Percentiles rank a stretch among this genome's conserved stretches.
These are phyloP conservation scores for Lachnellula cervina DNA, from an alignment of 2,329 filamentous ascomycete species.

Conservation along the genomic window DNA sequence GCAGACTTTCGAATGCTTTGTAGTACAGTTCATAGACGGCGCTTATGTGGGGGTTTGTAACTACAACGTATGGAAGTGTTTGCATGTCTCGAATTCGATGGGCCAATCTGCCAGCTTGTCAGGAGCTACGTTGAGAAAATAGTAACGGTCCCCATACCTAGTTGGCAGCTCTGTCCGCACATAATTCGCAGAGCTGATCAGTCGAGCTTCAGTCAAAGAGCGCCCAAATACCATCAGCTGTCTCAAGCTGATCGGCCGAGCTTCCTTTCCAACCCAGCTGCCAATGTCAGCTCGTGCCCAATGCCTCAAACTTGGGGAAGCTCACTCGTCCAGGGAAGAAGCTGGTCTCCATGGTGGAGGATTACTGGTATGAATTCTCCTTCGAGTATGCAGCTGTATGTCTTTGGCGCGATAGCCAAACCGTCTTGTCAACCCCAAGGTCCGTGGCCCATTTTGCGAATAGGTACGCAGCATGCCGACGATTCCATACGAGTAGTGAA, in stretches of 20 bases:
- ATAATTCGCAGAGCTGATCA: slow-evolving; percentile 95
- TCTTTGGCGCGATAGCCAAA: slow-evolving; percentile 13
- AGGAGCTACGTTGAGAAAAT: background rate
- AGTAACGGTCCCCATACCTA: slow-evolving; percentile 45
- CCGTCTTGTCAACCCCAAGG: slow-evolving; percentile 25
- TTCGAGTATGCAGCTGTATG: slow-evolving; percentile 8
- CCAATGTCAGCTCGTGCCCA: slow-evolving; percentile 8
- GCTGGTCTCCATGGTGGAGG: slow-evolving; percentile 55
- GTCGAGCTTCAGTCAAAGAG: slow-evolving; percentile 80
- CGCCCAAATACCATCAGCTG: slow-evolving; percentile 97
- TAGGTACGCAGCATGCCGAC: slow-evolving; percentile 32
- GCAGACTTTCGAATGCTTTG: slow-evolving; percentile 87
- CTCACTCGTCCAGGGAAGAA: slow-evolving; percentile 61
- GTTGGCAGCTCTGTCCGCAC: slow-evolving; percentile 91
- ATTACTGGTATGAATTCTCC: slow-evolving; percentile 10
- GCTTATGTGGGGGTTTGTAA: slow-evolving; percentile 90
- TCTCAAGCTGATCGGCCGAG: slow-evolving; percentile 89
- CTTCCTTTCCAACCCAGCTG: slow-evolving; percentile 91
- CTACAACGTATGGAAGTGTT: slow-evolving; percentile 88
- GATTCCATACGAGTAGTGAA: slow-evolving; percentile 28
- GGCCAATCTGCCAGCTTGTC: slow-evolving; percentile 57
- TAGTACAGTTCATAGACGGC: slow-evolving; percentile 97
- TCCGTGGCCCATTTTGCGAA: slow-evolving; percentile 30
- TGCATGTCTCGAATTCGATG: slow-evolving; percentile 97
- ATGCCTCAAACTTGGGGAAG: background rate